Percentiles rank a stretch among this genome's conserved stretches.
These are phyloP conservation scores for Tuber indicum DNA, from an alignment of 495 filamentous ascomycete species.

Conservation along the genomic window DNA sequence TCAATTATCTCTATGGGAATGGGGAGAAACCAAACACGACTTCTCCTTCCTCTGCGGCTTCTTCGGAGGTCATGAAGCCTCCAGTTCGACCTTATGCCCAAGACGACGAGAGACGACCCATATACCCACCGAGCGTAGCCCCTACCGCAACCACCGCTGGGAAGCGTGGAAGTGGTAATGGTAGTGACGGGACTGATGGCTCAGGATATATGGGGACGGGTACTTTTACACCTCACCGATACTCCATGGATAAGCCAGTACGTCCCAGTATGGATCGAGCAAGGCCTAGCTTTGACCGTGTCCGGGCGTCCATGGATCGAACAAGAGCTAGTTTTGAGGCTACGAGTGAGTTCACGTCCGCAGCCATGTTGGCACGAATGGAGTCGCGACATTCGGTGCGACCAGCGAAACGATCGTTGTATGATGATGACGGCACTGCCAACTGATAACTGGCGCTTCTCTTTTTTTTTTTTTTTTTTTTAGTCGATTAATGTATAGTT, in stretches of 20 bases:
- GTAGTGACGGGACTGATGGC: constrained; percentile 90
- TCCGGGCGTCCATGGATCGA: constrained; percentile 67
- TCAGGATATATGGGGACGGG: constrained; percentile 53
- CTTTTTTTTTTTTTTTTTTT: not conserved
- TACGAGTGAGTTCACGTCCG: constrained; percentile 83
- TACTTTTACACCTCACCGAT: constrained; percentile 50
- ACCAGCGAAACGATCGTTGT: constrained; percentile 20
- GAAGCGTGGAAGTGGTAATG: constrained; percentile 69
- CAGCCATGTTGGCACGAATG: constrained; percentile 71
- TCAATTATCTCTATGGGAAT: constrained; percentile 60
- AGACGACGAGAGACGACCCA: constrained; percentile 77
- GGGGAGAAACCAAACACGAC: constrained; percentile 20
- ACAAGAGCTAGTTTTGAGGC: constrained; percentile 73
- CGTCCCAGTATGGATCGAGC: constrained; percentile 46
- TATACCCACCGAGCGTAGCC: constrained; percentile 81
- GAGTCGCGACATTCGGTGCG: constrained; percentile 51
- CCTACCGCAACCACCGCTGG: constrained; percentile 72
- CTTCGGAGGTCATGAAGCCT: constrained; percentile 60
- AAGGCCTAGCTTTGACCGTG: constrained; percentile 69
- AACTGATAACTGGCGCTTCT: constrained; percentile 12
- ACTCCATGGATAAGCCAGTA: constrained; percentile 52
- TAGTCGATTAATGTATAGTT: constrained; percentile 35
- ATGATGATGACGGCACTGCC: constrained; percentile 20
- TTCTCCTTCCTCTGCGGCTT: constrained; percentile 47
- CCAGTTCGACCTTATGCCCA: constrained; percentile 53